Base-by-base conservation (phyloP, 352 stramenopile species). In the Pythium apleroticum region DNA sequence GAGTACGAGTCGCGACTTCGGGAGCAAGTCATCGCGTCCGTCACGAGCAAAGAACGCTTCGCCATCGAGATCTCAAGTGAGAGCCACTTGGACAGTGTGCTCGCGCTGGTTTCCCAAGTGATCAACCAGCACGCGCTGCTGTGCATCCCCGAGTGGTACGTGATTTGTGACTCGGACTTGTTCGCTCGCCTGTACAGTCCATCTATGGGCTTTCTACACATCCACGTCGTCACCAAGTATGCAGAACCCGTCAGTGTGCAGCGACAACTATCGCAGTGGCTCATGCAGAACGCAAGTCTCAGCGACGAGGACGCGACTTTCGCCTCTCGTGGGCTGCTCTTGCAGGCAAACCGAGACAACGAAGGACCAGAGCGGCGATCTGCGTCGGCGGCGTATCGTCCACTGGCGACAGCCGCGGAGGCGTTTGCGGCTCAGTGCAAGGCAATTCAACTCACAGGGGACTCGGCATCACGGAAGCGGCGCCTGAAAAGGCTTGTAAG, bases 121-220 rank as follows among this genome's bases (percentile, higher is more conserved):
- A 78, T 90, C 39, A 84, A 79, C 41, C 72, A 88, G 30, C 72
- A 89, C 48, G 73, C 77, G 15, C 35, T 88, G 41, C 58, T 89
- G 1, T 77, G 69, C 0, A 63, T 81, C 0, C 81, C 81, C 0
- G 63, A 82, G 35, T 88, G 81, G 81, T 77, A 80, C 48, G 15
- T 85, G 1, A 12, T 89, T 4, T 72, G 52, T 3, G 75, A 74
- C 10, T 63, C 75, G 10, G 19, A 57, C 11, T 53, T 86, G 19
- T 74, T 78, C 4, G 64, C 57, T 19, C 54, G 39, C 2, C 58
- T 88, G 12, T 39, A 68, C 10, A 87, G 75, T 28, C 74, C 60
- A 0, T 61, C 72, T 22, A 15, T 83, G 46, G 55, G 60, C 5
- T 63, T 52, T 35, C 60, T 69, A 3, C 60, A 50, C 22, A 35